Evolutionary conservation across 1,284 basidiomycete genomes (phyloP), one percentile per base, ranked within the genome.

Genomic region (Inonotus obliquus): DNA sequence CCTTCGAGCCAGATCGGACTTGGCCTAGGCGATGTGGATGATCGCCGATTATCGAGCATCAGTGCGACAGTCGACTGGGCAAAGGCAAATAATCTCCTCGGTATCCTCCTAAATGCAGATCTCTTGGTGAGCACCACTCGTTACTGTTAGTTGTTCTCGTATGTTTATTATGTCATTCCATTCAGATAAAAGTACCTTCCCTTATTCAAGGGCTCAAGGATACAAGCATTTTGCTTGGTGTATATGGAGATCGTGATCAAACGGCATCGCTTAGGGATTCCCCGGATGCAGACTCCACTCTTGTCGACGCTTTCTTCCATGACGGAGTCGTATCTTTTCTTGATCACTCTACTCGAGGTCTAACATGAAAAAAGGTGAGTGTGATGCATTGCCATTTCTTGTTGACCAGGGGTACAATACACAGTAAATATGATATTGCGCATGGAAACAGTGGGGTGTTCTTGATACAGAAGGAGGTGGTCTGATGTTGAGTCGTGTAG

Each of bases 41-140:
- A 85, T 67, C 77, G 77, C 65, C 77, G 84, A 63, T 71, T 89
- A 74, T 77, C 81, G 72, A 95, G 92, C 70, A 87, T 98, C 41
- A 84, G 89, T 64, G 90, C 94, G 65, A 95, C 95, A 17, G 94
- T 98, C 60, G 92, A 96, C 68, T 98, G 98, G 72, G 93, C 96
- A 23, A 94, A 91, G 72, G 80, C 82, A 62, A 98, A 98, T 75
- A 99, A 99, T 73, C 77, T 99, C 41, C 77, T 99, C 63, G 97
- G 97, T 61, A 81, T 99, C 56, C 88, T 97, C 72, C 83, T 97
- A 55, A 92, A 98, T 73, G 89, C 91, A n/a, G 84, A 89, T 45
- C 80, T 97, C 63, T 75, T 98, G 74, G 94, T 95, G 67, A 73
- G 82, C 19, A 17, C 17, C 32, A 41, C 32, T 44, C 52, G n/a